Conservation (phyloP, 768 basidiomycete genomes). For the Lactifluus subvellereus region DNA sequence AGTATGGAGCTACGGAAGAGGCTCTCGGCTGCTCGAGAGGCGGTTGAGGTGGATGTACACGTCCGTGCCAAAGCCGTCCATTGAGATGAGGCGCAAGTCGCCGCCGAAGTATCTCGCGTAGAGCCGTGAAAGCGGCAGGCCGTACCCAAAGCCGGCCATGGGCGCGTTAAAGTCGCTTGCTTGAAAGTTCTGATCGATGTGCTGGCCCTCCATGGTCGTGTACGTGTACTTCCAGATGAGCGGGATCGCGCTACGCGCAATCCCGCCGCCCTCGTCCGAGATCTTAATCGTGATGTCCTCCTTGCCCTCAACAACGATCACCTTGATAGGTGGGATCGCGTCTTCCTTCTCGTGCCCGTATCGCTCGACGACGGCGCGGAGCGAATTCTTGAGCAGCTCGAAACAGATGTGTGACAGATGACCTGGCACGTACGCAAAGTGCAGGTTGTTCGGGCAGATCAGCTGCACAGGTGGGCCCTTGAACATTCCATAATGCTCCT, state of each 20-base stretch:
- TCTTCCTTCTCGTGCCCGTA: conserved; percentile 79
- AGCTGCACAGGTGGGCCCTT: conserved; percentile 94
- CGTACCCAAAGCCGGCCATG: conserved; percentile 97
- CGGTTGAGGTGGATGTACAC: conserved; percentile 90
- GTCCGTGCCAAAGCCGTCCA: conserved; percentile 98
- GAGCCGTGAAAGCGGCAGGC: conserved; percentile 85
- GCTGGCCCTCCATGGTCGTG: conserved; percentile 71
- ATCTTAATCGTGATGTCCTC: conserved; percentile 99
- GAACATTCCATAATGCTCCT: conserved; percentile 93
- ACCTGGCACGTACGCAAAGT: conserved; percentile 93
- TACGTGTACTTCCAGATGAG: conserved; percentile 99
- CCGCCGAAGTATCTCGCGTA: conserved; percentile 96
- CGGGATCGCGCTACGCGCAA: conserved; percentile 81
- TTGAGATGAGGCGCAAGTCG: conserved; percentile 88
- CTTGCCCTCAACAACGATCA: conserved; percentile 93
- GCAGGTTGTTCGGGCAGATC: conserved; percentile 81
- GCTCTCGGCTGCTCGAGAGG: conserved; percentile 76
- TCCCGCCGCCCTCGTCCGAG: conserved; percentile 94
- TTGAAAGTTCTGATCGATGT: conserved; percentile 71
- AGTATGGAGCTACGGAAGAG: conserved; percentile 44
- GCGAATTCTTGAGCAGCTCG: conserved; percentile 95
- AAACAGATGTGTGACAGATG: conserved; percentile 96
- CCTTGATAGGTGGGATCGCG: conserved; percentile 83
- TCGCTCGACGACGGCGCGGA: conserved; percentile 93
- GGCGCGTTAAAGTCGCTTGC: conserved; percentile 93